Conservation (phyloP, 1,284 basidiomycete genomes). For the Leccinum olivaceoglutinosum region DNA sequence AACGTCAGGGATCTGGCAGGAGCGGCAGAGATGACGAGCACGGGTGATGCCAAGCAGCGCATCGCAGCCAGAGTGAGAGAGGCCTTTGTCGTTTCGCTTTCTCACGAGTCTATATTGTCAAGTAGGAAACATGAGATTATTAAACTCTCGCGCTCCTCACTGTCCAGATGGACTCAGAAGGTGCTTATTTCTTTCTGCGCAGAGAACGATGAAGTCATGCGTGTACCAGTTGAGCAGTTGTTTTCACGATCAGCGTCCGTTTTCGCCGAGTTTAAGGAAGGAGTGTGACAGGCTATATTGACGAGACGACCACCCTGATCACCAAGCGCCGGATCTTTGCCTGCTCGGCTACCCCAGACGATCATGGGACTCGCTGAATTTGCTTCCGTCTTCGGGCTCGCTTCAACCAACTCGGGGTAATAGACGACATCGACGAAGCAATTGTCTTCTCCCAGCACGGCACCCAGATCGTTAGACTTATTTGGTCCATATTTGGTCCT, state of each 20-base stretch:
- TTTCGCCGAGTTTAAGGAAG: not conserved
- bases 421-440: not conserved
- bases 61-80: no score
- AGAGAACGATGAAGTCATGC: not conserved
- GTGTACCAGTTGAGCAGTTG: not conserved
- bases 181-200: no score
- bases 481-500: not conserved
- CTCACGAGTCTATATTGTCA: not conserved
- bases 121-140: no score
- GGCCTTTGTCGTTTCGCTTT: not conserved
- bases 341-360: not conserved
- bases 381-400: not conserved
- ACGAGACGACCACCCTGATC: not conserved
- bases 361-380: not conserved
- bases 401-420: not conserved
- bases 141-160: no score
- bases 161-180: no score
- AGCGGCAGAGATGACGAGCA: no score
- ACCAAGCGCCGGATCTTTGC: not conserved
- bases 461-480: not conserved
- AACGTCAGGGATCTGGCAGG: no score
- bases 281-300: not conserved
- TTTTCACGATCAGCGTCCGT: not conserved
- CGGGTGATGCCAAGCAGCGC: no score
- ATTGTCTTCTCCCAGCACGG: not conserved